These are phyloP conservation scores for Collybia sp. DNA, from an alignment of 768 basidiomycete genomes.

Conservation along the genomic window DNA sequence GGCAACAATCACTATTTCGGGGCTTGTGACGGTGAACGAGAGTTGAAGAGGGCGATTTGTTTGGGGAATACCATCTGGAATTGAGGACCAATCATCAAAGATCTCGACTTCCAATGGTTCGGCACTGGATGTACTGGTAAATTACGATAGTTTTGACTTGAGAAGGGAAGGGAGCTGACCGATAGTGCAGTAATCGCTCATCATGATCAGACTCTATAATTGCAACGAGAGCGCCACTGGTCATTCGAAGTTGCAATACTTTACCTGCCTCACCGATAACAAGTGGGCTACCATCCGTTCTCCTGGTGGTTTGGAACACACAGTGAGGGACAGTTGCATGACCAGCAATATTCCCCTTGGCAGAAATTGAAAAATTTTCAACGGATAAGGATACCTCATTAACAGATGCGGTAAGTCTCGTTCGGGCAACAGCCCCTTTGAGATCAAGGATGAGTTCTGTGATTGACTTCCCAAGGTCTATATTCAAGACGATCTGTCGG, in stretches of 20 bases:
- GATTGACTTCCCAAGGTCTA: slow-evolving; percentile 87
- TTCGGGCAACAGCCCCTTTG: slow-evolving; percentile 57
- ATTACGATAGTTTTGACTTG: neutral
- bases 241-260: slow-evolving; percentile 73
- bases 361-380: slow-evolving; percentile 58
- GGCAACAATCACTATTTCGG: slow-evolving; percentile 59
- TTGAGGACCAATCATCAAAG: slow-evolving; percentile 76
- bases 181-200: slow-evolving; percentile 68
- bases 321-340: slow-evolving; percentile 61
- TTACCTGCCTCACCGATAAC: slow-evolving; percentile 32
- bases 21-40: slow-evolving; percentile 71
- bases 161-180: slow-evolving; percentile 40
- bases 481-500: slow-evolving; percentile 65
- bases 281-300: slow-evolving; percentile 35
- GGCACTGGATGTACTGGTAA: slow-evolving; percentile 38
- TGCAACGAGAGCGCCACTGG: slow-evolving; percentile 62
- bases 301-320: slow-evolving; percentile 70
- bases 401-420: slow-evolving; percentile 53
- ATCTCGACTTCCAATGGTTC: slow-evolving; percentile 75
- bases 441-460: slow-evolving; percentile 65
- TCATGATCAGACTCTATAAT: slow-evolving; percentile 68
- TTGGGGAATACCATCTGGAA: slow-evolving; percentile 33
- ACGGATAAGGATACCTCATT: slow-evolving; percentile 67
- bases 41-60: slow-evolving; percentile 52
- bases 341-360: slow-evolving; percentile 72